phyloP scores from a whole-genome alignment of 805 yeast species.

The Zygosaccharomyces kombuchaensis region DNA sequence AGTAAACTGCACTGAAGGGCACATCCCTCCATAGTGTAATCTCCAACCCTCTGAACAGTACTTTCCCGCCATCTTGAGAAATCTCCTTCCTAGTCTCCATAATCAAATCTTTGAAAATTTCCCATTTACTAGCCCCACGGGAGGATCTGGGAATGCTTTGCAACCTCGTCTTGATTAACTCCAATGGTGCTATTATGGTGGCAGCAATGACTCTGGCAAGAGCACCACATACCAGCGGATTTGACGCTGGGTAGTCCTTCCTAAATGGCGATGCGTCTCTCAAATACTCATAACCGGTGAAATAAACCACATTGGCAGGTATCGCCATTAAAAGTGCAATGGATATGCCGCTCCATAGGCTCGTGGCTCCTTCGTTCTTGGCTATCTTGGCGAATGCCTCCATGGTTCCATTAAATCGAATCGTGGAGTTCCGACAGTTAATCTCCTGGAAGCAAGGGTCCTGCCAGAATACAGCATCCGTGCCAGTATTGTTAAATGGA shows the following conservation, averaged over 20 bases:
- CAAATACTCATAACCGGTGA: constrained; percentile 86
- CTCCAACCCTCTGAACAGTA: constrained; percentile 79
- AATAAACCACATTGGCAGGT: constrained; percentile 90
- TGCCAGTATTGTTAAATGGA: constrained; percentile 28
- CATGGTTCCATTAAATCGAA: constrained; percentile 57
- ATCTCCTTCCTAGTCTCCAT: constrained; percentile 52
- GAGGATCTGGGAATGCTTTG: constrained; percentile 73
- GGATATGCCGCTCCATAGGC: constrained; percentile 87
- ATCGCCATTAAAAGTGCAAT: constrained; percentile 82
- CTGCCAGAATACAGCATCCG: constrained; percentile 31
- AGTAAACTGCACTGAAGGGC: constrained; percentile 92
- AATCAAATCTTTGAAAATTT: constrained; percentile 44
- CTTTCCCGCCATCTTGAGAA: constrained; percentile 49
- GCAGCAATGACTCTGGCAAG: constrained; percentile 81
- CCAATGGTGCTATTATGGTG: constrained; percentile 80
- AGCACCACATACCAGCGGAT: constrained; percentile 83
- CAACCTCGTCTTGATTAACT: constrained; percentile 77
- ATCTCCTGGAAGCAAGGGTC: constrained; percentile 33
- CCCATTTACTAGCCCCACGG: constrained; percentile 22
- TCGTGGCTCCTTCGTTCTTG: constrained; percentile 64
- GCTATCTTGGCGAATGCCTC: constrained; percentile 68
- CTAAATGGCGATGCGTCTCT: constrained; percentile 66
- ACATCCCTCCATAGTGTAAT: constrained; percentile 96
- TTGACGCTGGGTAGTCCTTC: constrained; percentile 38
- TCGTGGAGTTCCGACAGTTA: constrained; percentile 29